These are phyloP conservation scores for Metschnikowia cubensis DNA, from an alignment of 805 yeast genomes.

Conservation along the genomic window DNA sequence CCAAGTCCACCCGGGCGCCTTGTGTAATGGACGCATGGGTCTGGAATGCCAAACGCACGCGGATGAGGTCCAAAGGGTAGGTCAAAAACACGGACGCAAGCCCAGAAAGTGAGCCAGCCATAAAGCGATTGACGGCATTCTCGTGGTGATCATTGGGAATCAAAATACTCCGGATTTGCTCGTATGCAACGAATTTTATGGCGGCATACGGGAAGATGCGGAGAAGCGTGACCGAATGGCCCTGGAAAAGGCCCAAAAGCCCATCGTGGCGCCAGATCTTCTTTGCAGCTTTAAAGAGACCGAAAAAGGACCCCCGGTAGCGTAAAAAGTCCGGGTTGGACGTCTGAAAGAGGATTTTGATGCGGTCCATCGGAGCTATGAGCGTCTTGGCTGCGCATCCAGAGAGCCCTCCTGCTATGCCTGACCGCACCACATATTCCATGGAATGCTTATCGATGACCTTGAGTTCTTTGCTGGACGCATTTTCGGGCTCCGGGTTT, in stretches of 20 bases:
- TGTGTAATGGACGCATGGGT: slow-evolving; percentile 38
- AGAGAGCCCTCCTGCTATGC: slow-evolving; percentile 91
- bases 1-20: too few relatives aligned
- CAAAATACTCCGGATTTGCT: slow-evolving; percentile 75
- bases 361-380: slow-evolving; percentile 93
- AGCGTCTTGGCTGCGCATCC: slow-evolving; percentile 95
- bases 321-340: slow-evolving; percentile 82
- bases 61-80: slow-evolving; percentile 84
- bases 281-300: slow-evolving; percentile 68
- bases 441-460: slow-evolving; percentile 63
- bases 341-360: slow-evolving; percentile 92
- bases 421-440: slow-evolving; percentile 79
- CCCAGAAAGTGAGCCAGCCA: slow-evolving; percentile 91
- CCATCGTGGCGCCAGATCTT: slow-evolving; percentile 72
- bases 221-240: slow-evolving; percentile 89
- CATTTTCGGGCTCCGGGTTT: too few relatives aligned
- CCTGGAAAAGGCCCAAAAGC: slow-evolving; percentile 78
- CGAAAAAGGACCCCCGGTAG: slow-evolving; percentile 75
- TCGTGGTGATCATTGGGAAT: slow-evolving; percentile 76
- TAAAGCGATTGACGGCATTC: slow-evolving; percentile 71
- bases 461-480: slow-evolving; percentile 1
- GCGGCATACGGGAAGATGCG: slow-evolving; percentile 97
- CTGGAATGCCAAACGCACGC: slow-evolving; percentile 90
- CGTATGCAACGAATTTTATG: slow-evolving; percentile 93
- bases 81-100: slow-evolving; percentile 81